phyloP scores from a whole-genome alignment of 176 grass and related monocot species.

The Miscanthus lutarioriparius region DNA sequence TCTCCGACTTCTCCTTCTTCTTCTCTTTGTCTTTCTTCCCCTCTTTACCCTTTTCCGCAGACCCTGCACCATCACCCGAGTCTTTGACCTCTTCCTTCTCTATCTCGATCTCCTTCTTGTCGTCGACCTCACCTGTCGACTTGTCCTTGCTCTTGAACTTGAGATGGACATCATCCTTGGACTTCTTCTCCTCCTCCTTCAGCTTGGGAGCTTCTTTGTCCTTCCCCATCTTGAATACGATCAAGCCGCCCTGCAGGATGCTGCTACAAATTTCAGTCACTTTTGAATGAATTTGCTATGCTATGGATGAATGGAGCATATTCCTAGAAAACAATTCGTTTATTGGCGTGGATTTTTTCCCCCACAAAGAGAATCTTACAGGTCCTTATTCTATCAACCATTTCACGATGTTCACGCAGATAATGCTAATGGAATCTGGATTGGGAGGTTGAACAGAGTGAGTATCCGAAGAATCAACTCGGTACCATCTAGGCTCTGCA shows the following conservation, averaged over 20 bases:
- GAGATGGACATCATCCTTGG: slow-evolving; percentile 58
- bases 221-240: slow-evolving; percentile 43
- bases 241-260: not conserved
- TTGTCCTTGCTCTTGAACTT: slow-evolving; percentile 71
- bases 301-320: not conserved
- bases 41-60: slow-evolving; percentile 11
- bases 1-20: slow-evolving; percentile 24
- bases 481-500: not conserved
- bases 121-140: slow-evolving; percentile 19
- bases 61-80: slow-evolving; percentile 1
- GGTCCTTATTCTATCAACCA: not conserved
- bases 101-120: slow-evolving; percentile 55
- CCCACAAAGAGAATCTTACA: not conserved
- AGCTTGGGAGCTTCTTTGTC: slow-evolving; percentile 26
- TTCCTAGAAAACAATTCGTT: too few species aligned
- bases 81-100: slow-evolving; percentile 58
- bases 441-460: not conserved
- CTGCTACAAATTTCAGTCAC: not conserved
- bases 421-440: not conserved
- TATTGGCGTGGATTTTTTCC: not conserved
- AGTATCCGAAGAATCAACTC: not conserved
- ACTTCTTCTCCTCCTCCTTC: slow-evolving; percentile 48
- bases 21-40: slow-evolving; percentile 26
- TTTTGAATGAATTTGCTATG: not conserved
- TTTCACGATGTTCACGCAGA: not conserved